Evolutionary conservation across 495 filamentous ascomycete species (phyloP), one percentile per base, ranked within the genome.

Genomic region (Neurospora sp.): DNA sequence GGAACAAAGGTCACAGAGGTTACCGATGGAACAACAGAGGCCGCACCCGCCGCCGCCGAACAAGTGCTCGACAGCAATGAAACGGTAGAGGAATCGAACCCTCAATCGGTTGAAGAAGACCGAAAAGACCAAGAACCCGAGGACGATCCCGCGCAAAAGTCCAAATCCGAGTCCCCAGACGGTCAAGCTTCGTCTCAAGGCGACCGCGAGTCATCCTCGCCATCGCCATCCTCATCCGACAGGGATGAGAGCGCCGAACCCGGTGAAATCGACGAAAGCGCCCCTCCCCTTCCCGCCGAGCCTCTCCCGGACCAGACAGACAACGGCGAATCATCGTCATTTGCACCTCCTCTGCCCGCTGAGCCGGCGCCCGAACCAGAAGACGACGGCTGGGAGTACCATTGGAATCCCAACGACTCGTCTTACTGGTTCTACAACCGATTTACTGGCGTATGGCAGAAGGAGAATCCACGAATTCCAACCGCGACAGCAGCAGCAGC

Each of bases 341-440:
- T 27, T 8, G 53, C 53, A 18, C 69, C 37, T 9, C 39, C 70
- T 73, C 78, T 20, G 82, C 86, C 5, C 82, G 84, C 8, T 75
- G 82, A 12, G 81, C 81, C 83, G n/a, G 74, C 77, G 14, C 80
- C 84, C 10, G 75, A 78, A 40, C 76, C 78, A 38, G 72, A 82
- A 74, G 93, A 97, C 74, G 94, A 98, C 78, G 94, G 94, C 71
- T 98, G 94, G 94, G 89, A 91, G 69, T 89, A 89, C 35, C 84
- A 94, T 72, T 98, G 94, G 94, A 93, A 96, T 77, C 82, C 85
- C 31, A 87, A 80, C 37, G 87, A 87, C 0, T 85, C 90, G 71
- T 86, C 90, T 10, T 98, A 88, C 79, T 97, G 96, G 83, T 98
- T 97, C 85, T 92, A 92, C 85, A 98, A 97, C 79, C 89, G 90